A percentile compares a stretch with the other conserved stretches of the same genome.
Conservation (phyloP, 2,329 filamentous ascomycete species). For the Xylariaceae sp. region DNA sequence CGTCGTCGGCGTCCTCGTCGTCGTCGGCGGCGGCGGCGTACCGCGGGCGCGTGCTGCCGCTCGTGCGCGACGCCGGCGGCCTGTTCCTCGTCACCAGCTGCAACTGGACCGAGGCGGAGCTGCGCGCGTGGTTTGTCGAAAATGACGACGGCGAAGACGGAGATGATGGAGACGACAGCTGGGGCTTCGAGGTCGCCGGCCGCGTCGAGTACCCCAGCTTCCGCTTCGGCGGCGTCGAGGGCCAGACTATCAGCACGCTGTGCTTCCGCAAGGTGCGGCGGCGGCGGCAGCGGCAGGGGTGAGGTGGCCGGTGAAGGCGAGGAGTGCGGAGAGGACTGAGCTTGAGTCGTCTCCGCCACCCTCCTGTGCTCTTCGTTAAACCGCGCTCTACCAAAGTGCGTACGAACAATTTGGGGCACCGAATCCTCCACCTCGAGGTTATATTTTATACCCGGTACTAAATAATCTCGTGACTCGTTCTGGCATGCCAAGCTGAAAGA, state of each 20-base stretch:
- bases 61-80: constrained; percentile 60
- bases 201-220: constrained; percentile 78
- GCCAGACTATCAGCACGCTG: constrained; percentile 80
- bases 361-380: no score
- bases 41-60: constrained; percentile 53
- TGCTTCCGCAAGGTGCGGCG: constrained; percentile 57
- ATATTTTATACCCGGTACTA: no score
- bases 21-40: constrained; percentile 69
- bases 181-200: constrained; percentile 52
- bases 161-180: constrained; percentile 3
- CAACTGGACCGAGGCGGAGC: constrained; percentile 93
- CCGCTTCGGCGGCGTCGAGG: constrained; percentile 80
- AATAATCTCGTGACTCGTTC: no score
- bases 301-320: no score
- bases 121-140: constrained; percentile 68
- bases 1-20: constrained; percentile 34
- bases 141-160: constrained; percentile 15
- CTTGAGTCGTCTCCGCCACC: no score
- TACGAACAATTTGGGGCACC: no score
- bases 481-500: no score
- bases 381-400: no score
- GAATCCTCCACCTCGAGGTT: no score
- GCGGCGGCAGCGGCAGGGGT: no score
- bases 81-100: constrained; percentile 86
- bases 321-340: no score